A percentile compares a stretch with the other conserved stretches of the same genome.
phyloP scores from a whole-genome alignment of 345 rosid species.

The Salix arbutifolia region DNA sequence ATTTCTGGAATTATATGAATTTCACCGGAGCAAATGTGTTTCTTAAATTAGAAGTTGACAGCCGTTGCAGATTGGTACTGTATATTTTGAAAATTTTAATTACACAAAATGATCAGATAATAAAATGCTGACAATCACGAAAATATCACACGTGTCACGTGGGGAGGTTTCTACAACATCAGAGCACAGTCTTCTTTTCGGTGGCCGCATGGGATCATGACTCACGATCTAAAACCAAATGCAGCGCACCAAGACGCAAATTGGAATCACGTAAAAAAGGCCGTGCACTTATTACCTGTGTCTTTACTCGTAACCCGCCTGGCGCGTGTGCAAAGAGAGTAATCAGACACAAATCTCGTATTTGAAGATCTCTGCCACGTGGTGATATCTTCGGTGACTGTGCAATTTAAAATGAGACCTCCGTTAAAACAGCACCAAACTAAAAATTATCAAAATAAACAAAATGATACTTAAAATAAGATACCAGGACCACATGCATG shows the following conservation, averaged over 20 bases:
- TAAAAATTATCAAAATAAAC: not conserved
- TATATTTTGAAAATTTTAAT: no score
- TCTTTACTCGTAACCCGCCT: not conserved
- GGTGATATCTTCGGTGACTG: conserved; percentile 19
- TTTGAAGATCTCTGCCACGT: conserved; percentile 42
- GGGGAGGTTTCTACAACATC: no score
- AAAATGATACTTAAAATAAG: not conserved
- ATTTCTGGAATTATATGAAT: no score
- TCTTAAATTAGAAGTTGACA: no score
- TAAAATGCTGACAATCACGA: no score
- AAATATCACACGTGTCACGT: no score
- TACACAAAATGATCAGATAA: no score
- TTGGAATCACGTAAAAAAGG: not conserved
- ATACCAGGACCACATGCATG: conserved; percentile 73
- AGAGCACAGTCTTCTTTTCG: no score
- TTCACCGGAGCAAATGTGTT: no score
- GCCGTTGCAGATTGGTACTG: no score
- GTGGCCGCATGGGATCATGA: no score
- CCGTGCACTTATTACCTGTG: not conserved
- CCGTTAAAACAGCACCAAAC: not conserved
- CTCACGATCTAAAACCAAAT: not conserved
- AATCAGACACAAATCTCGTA: conserved; percentile 34
- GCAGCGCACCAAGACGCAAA: not conserved
- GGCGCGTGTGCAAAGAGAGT: conserved; percentile 12
- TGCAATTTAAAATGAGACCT: not conserved